These are phyloP conservation scores for Gaeumannomyces sp. DNA, from an alignment of 2,329 filamentous ascomycete genomes.

Conservation along the genomic window DNA sequence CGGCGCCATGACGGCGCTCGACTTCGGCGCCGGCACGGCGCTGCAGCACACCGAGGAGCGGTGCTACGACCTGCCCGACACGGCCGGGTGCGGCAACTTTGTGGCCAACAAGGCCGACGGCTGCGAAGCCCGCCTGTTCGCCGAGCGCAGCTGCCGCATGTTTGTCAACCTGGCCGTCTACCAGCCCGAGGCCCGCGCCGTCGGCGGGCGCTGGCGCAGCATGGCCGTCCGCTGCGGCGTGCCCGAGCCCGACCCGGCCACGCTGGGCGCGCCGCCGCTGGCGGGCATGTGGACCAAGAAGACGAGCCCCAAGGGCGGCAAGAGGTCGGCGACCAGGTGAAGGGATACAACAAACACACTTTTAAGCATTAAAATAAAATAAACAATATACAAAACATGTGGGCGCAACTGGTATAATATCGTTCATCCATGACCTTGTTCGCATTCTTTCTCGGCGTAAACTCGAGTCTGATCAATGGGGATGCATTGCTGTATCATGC, in stretches of 20 bases:
- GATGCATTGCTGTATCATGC: too few relatives aligned
- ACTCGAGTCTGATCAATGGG: too few relatives aligned
- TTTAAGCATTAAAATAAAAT: too few relatives aligned
- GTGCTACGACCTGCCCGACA: slow-evolving; percentile 28
- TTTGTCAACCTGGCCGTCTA: slow-evolving; percentile 32
- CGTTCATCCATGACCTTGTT: too few relatives aligned
- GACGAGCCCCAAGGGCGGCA: slow-evolving; percentile 12
- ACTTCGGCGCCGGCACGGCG: slow-evolving; percentile 19
- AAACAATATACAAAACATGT: not conserved
- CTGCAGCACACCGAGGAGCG: slow-evolving; percentile 20
- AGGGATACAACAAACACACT: too few relatives aligned
- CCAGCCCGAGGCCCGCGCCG: slow-evolving; percentile 24
- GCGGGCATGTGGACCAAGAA: slow-evolving; percentile 16
- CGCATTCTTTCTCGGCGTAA: too few relatives aligned
- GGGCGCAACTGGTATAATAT: not conserved
- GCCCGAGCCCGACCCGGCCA: slow-evolving; percentile 17
- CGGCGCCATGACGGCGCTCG: slow-evolving; percentile 19
- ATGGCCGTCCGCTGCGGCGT: slow-evolving; percentile 29
- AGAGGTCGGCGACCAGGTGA: not conserved
- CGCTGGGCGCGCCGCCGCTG: slow-evolving; percentile 20
- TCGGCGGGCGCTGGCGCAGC: slow-evolving; percentile 30
- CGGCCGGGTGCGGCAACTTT: slow-evolving; percentile 30
- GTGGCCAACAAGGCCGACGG: slow-evolving; percentile 30
- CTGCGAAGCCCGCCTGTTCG: slow-evolving; percentile 31
- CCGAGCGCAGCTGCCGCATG: slow-evolving; percentile 25